Evolutionary conservation across 306 rosid species (phyloP), one percentile per base, ranked within the genome.

Genomic region (Gynostemma pentaphyllum): DNA sequence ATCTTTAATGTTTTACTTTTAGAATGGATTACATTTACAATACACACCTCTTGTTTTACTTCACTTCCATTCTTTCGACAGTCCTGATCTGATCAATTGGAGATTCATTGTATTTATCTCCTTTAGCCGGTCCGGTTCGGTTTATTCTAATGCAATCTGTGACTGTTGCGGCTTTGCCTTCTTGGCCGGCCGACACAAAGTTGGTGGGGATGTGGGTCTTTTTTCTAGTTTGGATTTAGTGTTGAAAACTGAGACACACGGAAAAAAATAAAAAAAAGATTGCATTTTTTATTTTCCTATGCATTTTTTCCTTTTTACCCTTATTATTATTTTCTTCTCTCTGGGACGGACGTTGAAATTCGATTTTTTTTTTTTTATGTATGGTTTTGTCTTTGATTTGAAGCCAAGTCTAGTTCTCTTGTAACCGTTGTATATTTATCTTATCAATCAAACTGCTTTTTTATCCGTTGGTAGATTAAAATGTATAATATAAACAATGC

Each of bases 321-420:
- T 34, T 57, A 36, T 9, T 69, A 12, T 47, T 45, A 32, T 45
- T 16, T 23, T 50, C 16, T 47, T 36, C 18, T 68, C 9, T 61
- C 40, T 64, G 7, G 49, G 42, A 21, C 36, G 39, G 41, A 28
- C 60, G 73, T 71, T 66, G 70, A n/a, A 70, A 36, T 46, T 61
- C 52, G 29, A 45, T 55, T 44, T 70, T 57, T 42, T 24, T 68
- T 73, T 18, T 32, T 32, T 68, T 71, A 57, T 39, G 32, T 67
- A 45, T 73, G 71, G 53, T 87, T 84, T 81, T 30, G 71, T 60
- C 90, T 84, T 81, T 30, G 78, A 81, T 84, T 81, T 30, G 78
- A 81, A 81, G 90, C 65, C 24, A 87, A 83, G 94, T 66, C 40
- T 57, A 29, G 46, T 36, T 32, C 2, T 37, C 11, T 50, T 45